Conservation (phyloP, 805 yeast genomes). For the Ogataea haglerorum region DNA sequence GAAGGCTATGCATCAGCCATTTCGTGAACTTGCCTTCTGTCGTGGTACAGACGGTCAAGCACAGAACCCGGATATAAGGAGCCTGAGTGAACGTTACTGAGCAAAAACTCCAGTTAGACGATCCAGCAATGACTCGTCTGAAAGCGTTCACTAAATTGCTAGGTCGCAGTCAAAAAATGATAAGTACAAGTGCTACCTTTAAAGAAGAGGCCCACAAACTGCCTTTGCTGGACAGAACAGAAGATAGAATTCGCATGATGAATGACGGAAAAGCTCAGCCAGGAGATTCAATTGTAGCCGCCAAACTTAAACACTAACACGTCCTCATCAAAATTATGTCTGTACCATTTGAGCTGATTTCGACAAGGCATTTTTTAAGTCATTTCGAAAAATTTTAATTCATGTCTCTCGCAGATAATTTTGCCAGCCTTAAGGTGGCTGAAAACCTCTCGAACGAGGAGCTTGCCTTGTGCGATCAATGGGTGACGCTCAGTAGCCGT, state of each 20-base stretch:
- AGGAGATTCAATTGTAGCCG: too few species aligned
- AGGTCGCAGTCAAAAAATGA: background rate
- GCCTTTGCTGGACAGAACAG: too few species aligned
- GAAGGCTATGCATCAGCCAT: background rate
- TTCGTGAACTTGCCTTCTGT: background rate
- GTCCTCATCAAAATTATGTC: too few species aligned
- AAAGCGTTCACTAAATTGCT: too few species aligned
- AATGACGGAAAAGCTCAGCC: too few species aligned
- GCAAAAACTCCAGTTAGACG: background rate
- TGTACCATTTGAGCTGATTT: too few species aligned
- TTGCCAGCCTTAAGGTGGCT: conserved; percentile 30
- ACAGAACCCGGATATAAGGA: background rate
- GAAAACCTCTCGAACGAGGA: conserved; percentile 34
- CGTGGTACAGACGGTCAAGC: conserved; percentile 2
- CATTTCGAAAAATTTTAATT: conserved; percentile 13
- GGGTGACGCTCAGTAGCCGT: conserved; percentile 68
- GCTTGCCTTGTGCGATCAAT: conserved; percentile 70
- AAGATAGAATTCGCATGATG: too few species aligned
- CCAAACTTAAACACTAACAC: too few species aligned
- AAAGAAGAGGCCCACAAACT: too few species aligned
- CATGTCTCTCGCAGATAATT: conserved; percentile 31
- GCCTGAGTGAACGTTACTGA: conserved; percentile 2
- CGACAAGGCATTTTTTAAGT: background rate
- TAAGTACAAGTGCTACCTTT: background rate
- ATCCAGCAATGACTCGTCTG: background rate